A percentile compares a stretch with the other conserved stretches of the same genome.
These are phyloP conservation scores for Pichia sp. DNA, from an alignment of 1,139 yeast genomes.

Conservation along the genomic window DNA sequence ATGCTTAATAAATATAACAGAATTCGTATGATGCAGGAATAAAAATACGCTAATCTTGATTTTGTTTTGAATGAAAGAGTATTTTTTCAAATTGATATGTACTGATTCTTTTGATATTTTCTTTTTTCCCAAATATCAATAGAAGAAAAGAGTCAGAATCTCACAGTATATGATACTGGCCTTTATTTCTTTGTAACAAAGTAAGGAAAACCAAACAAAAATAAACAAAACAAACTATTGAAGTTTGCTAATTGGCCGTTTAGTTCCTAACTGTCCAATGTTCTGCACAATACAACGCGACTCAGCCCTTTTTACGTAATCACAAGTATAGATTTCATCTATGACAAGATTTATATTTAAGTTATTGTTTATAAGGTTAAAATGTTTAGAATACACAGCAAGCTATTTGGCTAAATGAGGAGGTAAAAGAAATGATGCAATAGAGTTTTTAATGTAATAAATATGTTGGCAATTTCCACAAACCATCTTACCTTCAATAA, in stretches of 20 bases:
- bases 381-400: neutral
- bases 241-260: neutral
- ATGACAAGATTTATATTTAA: too few relatives aligned
- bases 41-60: neutral
- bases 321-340: neutral
- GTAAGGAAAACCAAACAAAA: too few relatives aligned
- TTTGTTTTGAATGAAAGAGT: too few relatives aligned
- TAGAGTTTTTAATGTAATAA: constrained; percentile 84
- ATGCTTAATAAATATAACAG: neutral
- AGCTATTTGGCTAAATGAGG: constrained; percentile 65
- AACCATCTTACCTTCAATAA: constrained; percentile 80
- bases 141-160: too few relatives aligned
- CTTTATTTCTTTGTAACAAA: too few relatives aligned
- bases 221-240: too few relatives aligned
- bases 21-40: neutral
- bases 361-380: neutral
- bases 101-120: too few relatives aligned
- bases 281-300: neutral
- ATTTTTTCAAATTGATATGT: too few relatives aligned
- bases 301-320: neutral
- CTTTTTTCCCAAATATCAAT: neutral
- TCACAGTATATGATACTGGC: too few relatives aligned
- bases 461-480: constrained; percentile 83
- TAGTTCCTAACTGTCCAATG: neutral
- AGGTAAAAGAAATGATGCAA: constrained; percentile 89